phyloP scores from a whole-genome alignment of 345 rosid genomes.

The Trapa incisa region DNA sequence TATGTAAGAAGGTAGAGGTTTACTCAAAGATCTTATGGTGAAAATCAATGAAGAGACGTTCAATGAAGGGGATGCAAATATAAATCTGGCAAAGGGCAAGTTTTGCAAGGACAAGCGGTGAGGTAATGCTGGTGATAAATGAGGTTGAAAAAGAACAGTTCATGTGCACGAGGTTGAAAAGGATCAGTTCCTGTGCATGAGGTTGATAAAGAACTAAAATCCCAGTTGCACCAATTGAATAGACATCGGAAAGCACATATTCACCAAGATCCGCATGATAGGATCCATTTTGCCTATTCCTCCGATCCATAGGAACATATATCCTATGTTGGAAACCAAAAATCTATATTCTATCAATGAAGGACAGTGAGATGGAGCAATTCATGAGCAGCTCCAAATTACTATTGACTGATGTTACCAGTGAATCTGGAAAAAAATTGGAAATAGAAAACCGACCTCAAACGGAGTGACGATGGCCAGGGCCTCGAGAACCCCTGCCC shows the following conservation, averaged over 20 bases:
- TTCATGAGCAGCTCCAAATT: background rate
- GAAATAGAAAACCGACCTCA: slow-evolving; percentile 33
- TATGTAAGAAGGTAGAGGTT: background rate
- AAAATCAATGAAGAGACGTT: too few species aligned
- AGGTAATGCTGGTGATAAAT: background rate
- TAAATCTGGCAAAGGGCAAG: background rate
- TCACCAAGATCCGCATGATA: background rate
- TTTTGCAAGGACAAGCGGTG: too few species aligned
- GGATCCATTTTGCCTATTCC: background rate
- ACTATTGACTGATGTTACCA: background rate
- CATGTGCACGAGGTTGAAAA: background rate
- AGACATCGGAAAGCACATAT: too few species aligned
- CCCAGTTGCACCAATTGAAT: background rate
- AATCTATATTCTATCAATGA: background rate
- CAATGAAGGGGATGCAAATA: background rate
- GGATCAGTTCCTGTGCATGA: background rate
- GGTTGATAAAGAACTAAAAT: background rate
- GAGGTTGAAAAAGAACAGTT: background rate
- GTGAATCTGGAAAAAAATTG: background rate
- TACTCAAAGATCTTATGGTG: background rate
- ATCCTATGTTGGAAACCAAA: background rate
- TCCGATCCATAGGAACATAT: too few species aligned
- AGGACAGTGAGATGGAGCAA: background rate
- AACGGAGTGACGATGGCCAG: slow-evolving; percentile 90
- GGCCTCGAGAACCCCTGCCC: slow-evolving; percentile 94